Conservation (phyloP, 78 protist genomes). For the Chrysochromulina tobinii region DNA sequence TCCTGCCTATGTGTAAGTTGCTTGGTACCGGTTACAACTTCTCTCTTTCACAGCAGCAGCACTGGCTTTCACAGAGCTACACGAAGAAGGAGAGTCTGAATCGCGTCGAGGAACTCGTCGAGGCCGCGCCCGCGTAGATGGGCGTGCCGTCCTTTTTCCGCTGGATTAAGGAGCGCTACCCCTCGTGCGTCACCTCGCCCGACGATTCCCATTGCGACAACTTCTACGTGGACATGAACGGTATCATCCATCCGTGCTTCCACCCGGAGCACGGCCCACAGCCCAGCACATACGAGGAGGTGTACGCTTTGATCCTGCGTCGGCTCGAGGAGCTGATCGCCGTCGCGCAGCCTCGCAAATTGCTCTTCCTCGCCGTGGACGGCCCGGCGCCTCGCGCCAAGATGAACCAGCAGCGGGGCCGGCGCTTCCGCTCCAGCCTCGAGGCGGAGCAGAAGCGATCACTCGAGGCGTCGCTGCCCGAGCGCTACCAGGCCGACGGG, state of each 20-base stretch:
- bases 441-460: not conserved
- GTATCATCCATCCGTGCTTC: constrained; percentile 93
- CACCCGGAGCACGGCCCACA: constrained; percentile 83
- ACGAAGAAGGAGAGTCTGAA: too few species aligned
- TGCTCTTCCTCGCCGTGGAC: constrained; percentile 96
- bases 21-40: too few species aligned
- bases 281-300: constrained; percentile 73
- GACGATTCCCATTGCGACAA: constrained; percentile 68
- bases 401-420: constrained; percentile 85
- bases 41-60: too few species aligned
- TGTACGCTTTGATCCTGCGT: constrained; percentile 45
- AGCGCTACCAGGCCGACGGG: not conserved
- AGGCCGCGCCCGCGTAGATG: too few species aligned
- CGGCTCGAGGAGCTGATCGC: constrained; percentile 91
- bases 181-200: too few species aligned
- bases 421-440: not conserved
- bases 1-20: too few species aligned
- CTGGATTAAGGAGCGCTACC: too few species aligned
- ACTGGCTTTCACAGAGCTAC: too few species aligned
- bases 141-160: too few species aligned
- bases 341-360: constrained; percentile 92
- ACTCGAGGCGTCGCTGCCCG: not conserved
- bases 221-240: constrained; percentile 99
- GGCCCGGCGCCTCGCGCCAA: constrained; percentile 99
- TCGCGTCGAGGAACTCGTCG: too few species aligned